Evolutionary conservation across 148 eudicot species (phyloP), one percentile per base, ranked within the genome.

Genomic region (Agrostemma githago): DNA sequence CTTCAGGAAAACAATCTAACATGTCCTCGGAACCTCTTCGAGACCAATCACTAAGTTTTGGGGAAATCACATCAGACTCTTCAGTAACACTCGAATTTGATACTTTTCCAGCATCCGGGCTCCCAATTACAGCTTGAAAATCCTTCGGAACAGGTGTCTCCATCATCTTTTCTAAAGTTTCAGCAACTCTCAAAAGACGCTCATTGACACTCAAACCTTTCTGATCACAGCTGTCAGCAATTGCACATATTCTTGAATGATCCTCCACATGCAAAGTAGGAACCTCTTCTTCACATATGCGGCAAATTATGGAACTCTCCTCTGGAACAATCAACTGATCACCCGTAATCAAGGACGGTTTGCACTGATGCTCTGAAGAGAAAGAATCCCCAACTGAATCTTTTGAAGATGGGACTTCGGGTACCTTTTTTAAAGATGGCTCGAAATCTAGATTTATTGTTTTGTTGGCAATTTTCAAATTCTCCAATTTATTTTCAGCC

Each of bases 191-290:
- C 34, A 82, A 60, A 15, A 96, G 92, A 62, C 99, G 96, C 64
- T 92, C 99, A 78, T 92, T 85, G 58, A 92, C 97, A 70, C 88
- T 86, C 82, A 90, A 83, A 74, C 99, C 99, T 80, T 90, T 90
- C 76, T 90, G 95, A 86, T 96, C 99, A 79, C 97, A 96, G 70
- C 96, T 86, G 78, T 96, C 97, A 44, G 99, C 97, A 82, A 96
- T 79, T 38, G 99, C 96, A 76, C 99, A 96, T 72, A 92, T 84
- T 85, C 92, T 88, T 58, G 97, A 96, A 82, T 96, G 99, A 71
- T 96, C 99, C 83, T 96, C 99, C 63, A 96, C 96, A 66, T 96
- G 97, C 83, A 89, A 86, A 58, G 99, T 96, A n/a, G 91, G 91
- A 83, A 96, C 95, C 73, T 90, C 92, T 74, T 90, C 96, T 82